phyloP scores from a whole-genome alignment of 2,329 filamentous ascomycete genomes.

The Mollisiaceae sp. region DNA sequence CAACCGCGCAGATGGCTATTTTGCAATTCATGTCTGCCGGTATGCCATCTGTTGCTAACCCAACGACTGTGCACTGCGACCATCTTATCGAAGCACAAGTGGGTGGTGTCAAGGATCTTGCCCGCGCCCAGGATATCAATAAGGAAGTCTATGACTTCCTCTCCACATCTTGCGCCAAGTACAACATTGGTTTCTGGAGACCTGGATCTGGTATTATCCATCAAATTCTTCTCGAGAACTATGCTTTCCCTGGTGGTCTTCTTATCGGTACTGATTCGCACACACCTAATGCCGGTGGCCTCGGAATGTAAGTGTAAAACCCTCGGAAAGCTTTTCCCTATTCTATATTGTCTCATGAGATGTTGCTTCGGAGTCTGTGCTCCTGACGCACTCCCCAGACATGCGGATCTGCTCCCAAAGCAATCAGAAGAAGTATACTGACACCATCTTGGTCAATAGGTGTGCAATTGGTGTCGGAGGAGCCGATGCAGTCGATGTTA shows the following conservation, averaged over 20 bases:
- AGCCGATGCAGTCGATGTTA: constrained; percentile 97
- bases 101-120: constrained; percentile 92
- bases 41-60: constrained; percentile 93
- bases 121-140: constrained; percentile 89
- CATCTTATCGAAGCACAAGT: constrained; percentile 98
- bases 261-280: constrained; percentile 98
- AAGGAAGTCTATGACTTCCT: constrained; percentile 99
- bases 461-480: constrained; percentile 60
- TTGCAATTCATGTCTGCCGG: constrained; percentile 99
- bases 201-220: constrained; percentile 99
- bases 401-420: too few relatives aligned
- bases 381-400: not conserved
- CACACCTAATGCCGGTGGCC: constrained; percentile 95
- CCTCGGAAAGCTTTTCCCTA: too few relatives aligned
- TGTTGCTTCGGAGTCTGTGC: too few relatives aligned
- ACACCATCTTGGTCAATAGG: too few relatives aligned
- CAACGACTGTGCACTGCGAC: constrained; percentile 96
- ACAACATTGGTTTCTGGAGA: constrained; percentile 99
- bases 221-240: constrained; percentile 98
- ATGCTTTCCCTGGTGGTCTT: constrained; percentile 97
- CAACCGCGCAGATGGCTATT: constrained; percentile 99
- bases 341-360: too few relatives aligned
- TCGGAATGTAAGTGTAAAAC: too few relatives aligned
- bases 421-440: too few relatives aligned
- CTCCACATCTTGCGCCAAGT: constrained; percentile 92